Conservation (phyloP, 1,139 yeast species). For the Hyphopichia khmerensis region DNA sequence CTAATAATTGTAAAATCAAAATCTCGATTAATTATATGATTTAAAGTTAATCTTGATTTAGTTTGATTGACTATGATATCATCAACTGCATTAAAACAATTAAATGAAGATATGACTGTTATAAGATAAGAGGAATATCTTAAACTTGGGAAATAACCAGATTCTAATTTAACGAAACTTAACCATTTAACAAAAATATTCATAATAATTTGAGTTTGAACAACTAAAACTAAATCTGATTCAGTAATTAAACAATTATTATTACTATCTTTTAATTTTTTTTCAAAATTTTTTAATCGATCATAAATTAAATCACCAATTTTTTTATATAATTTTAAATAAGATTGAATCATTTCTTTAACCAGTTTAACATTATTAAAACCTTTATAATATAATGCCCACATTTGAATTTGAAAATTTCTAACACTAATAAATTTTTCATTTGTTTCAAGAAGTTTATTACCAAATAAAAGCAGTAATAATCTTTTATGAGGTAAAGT, state of each 20-base stretch:
- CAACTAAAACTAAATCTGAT: slow-evolving; percentile 15
- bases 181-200: slow-evolving; percentile 29
- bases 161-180: slow-evolving; percentile 29
- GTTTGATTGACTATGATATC: slow-evolving; percentile 9
- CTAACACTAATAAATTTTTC: neutral
- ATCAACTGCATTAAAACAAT: slow-evolving; percentile 24
- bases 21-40: slow-evolving; percentile 9
- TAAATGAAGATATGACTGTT: slow-evolving; percentile 23
- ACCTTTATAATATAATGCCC: slow-evolving; percentile 28
- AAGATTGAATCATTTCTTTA: slow-evolving; percentile 17
- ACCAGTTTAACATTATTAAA: slow-evolving; percentile 13
- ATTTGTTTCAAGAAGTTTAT: neutral
- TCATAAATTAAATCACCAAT: slow-evolving; percentile 6
- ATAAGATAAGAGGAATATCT: slow-evolving; percentile 20
- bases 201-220: slow-evolving; percentile 20
- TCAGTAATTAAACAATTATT: neutral
- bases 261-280: neutral
- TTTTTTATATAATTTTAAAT: slow-evolving; percentile 21
- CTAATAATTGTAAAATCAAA: slow-evolving; percentile 14
- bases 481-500: slow-evolving; percentile 25
- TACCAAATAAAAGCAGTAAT: slow-evolving; percentile 4
- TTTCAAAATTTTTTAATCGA: neutral
- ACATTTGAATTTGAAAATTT: slow-evolving; percentile 14
- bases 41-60: slow-evolving; percentile 11
- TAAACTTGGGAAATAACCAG: slow-evolving; percentile 32